Evolutionary conservation across 2,329 filamentous ascomycete genomes (phyloP).

Genomic region (Aspergillus sp.): DNA sequence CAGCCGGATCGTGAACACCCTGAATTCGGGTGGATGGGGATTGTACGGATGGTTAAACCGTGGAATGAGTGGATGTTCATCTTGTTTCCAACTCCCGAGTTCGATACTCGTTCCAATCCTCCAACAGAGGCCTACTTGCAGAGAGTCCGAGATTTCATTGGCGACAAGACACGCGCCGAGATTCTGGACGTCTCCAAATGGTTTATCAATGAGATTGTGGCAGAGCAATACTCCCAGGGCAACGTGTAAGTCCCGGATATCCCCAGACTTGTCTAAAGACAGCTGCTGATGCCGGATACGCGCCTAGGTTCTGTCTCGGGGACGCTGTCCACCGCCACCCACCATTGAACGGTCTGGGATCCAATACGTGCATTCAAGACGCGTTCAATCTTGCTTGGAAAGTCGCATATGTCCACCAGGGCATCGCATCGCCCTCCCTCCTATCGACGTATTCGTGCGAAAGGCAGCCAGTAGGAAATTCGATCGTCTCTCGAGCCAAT

Average conservation of each 20-base stretch:
- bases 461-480: conserved; percentile 42
- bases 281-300: conserved; percentile 3
- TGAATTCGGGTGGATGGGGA: conserved; percentile 41
- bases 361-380: conserved; percentile 52
- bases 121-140: conserved; percentile 39
- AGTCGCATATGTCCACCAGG: conserved; percentile 36
- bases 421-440: conserved; percentile 19
- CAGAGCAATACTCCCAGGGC: conserved; percentile 46
- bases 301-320: conserved; percentile 43
- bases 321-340: conserved; percentile 52
- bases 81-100: conserved; percentile 35
- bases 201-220: conserved; percentile 54
- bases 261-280: not conserved
- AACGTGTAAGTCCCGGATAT: conserved; percentile 30
- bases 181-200: conserved; percentile 49
- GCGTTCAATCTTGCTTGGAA: conserved; percentile 51
- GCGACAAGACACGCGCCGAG: conserved; percentile 44
- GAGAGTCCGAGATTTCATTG: conserved; percentile 44
- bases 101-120: conserved; percentile 29
- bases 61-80: conserved; percentile 57
- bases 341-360: conserved; percentile 48
- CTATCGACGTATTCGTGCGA: conserved; percentile 39
- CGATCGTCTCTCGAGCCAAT: conserved; percentile 48
- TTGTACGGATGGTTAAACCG: conserved; percentile 53
- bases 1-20: conserved; percentile 45